Evolutionary conservation across 139 green algal genomes (phyloP).

Genomic region (Chlamydomonas incerta): DNA sequence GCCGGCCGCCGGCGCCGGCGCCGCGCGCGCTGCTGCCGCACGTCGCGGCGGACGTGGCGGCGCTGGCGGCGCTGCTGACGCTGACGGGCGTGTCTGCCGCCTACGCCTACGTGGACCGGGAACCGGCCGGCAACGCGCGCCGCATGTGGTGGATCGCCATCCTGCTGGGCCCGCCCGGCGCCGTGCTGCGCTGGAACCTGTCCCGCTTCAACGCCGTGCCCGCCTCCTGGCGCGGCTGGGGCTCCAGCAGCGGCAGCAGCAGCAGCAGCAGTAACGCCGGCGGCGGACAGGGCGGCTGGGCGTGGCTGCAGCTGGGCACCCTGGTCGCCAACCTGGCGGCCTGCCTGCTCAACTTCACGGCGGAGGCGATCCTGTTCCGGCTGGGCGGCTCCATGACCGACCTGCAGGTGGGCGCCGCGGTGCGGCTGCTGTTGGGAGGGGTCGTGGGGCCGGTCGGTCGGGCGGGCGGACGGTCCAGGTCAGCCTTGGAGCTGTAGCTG

Average conservation of each 20-base stretch:
- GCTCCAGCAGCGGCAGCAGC: background rate
- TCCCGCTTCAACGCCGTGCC: constrained; percentile 67
- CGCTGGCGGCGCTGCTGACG: background rate
- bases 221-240: background rate
- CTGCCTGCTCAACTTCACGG: constrained; percentile 60
- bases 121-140: background rate
- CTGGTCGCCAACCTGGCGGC: constrained; percentile 81
- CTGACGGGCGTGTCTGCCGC: constrained; percentile 20
- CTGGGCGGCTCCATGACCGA: background rate
- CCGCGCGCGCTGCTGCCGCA: background rate
- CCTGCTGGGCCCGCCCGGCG: constrained; percentile 57
- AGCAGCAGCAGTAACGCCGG: too few relatives aligned
- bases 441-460: too few relatives aligned
- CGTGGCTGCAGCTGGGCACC: constrained; percentile 82
- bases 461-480: too few relatives aligned
- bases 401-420: too few relatives aligned
- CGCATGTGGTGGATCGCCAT: constrained; percentile 50
- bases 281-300: background rate
- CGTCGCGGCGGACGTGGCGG: constrained; percentile 3
- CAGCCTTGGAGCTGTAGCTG: too few relatives aligned
- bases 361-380: constrained; percentile 46
- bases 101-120: constrained; percentile 1
- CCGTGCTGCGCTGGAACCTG: constrained; percentile 73
- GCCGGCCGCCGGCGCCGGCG: too few relatives aligned
- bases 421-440: too few relatives aligned